Evolutionary conservation across 257 asterid genomes (phyloP), one percentile per base, ranked within the genome.

Genomic region (Schizonepeta tenuifolia): DNA sequence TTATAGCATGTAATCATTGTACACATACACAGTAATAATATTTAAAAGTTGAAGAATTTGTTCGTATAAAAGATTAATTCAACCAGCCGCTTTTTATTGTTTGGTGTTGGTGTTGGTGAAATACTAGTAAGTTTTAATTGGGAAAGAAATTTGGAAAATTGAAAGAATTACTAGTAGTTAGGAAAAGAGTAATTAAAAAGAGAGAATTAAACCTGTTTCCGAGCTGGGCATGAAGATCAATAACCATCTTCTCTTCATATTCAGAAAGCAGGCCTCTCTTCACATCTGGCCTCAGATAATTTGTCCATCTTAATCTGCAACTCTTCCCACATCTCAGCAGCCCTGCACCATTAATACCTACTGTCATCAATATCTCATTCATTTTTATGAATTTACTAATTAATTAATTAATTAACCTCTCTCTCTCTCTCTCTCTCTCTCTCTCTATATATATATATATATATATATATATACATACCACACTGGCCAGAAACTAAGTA

Each of bases 181-280:
- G 18, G 6, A 9, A 15, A 64, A 41, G 35, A 3, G 4, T 3
- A 0, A 20, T 22, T 17, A 0, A 50, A n/a, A 15, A n/a, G 14
- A 14, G 6, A 47, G 24, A 50, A 31, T 59, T 1, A 12, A 0
- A 91, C 98, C 97, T 93, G 85, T 94, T 91, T 63, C 98, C 98
- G 49, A 94, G 96, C 66, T 91, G 96, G 78, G 97, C 92, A 84
- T 91, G 98, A 53, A 94, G 97, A 83, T 94, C 98, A 88, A 94
- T 94, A 17, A 94, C 98, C 90, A 84, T 86, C 36, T 89, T 91
- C 72, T 94, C 98, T 80, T 94, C 98, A 76, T 78, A 75, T 17
- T 94, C 97, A 0, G 98, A 91, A 17, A 94, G 86, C 17, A 93
- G 86, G 0, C 98, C 98, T 78, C 98, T 88, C 69, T 93, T 93